Evolutionary conservation across 2,329 filamentous ascomycete species (phyloP).

Genomic region (Alternaria consortialis): DNA sequence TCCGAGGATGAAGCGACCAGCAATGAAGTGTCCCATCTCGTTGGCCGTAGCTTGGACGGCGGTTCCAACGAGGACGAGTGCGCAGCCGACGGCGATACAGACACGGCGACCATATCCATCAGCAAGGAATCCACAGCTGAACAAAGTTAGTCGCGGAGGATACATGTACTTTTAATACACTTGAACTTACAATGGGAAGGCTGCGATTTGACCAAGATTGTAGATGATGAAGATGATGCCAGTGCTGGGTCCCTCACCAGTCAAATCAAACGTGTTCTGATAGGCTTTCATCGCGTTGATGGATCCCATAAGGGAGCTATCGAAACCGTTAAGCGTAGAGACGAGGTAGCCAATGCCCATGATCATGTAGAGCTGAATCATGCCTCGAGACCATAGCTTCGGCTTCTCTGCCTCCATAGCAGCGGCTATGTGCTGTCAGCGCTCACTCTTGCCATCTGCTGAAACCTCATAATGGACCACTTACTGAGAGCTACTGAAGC

Average conservation of each 20-base stretch:
- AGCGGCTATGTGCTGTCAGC: slow-evolving; percentile 33
- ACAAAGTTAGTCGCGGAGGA: background rate
- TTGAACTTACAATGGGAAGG: slow-evolving; percentile 52
- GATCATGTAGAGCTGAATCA: slow-evolving; percentile 46
- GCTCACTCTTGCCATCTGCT: background rate
- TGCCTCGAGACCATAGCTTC: slow-evolving; percentile 39
- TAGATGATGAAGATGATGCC: slow-evolving; percentile 59
- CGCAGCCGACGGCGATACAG: slow-evolving; percentile 66
- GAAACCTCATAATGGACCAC: background rate
- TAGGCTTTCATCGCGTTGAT: slow-evolving; percentile 65
- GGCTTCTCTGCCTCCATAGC: slow-evolving; percentile 47
- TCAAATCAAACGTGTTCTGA: slow-evolving; percentile 60
- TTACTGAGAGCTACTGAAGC: slow-evolving; percentile 44
- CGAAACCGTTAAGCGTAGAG: slow-evolving; percentile 48
- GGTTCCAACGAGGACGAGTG: slow-evolving; percentile 62
- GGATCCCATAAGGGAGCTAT: slow-evolving; percentile 54
- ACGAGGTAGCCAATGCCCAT: slow-evolving; percentile 48
- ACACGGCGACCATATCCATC: slow-evolving; percentile 60
- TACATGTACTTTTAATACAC: background rate
- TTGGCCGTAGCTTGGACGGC: slow-evolving; percentile 62
- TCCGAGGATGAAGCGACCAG: slow-evolving; percentile 51
- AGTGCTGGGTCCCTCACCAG: slow-evolving; percentile 58
- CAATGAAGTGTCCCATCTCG: slow-evolving; percentile 63
- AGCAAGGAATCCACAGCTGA: slow-evolving; percentile 48
- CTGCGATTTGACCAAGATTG: slow-evolving; percentile 61